Conservation (phyloP, 2,329 filamentous ascomycete species). For the Cladosporium sp. region DNA sequence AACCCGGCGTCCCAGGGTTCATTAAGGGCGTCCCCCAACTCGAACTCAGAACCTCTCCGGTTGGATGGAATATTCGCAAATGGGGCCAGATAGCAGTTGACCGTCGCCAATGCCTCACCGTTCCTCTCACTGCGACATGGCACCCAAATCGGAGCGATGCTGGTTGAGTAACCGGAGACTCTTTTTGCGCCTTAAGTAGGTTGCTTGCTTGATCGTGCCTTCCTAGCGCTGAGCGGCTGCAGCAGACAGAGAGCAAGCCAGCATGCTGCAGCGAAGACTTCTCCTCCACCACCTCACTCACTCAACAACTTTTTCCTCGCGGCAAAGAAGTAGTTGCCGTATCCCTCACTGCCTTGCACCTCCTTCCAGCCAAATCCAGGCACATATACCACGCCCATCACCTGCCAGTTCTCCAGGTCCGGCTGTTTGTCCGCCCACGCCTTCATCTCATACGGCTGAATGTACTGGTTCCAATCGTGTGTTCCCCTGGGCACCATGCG, state of each 20-base stretch:
- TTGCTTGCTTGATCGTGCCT: background rate
- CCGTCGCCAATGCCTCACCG: background rate
- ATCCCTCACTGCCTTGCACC: slow-evolving; percentile 75
- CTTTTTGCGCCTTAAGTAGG: background rate
- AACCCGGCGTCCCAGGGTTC: background rate
- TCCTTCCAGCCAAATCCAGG: slow-evolving; percentile 89
- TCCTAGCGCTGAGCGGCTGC: background rate
- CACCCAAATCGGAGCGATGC: background rate
- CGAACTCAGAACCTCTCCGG: background rate
- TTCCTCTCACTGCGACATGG: background rate
- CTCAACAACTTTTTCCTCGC: slow-evolving; percentile 59
- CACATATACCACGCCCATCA: slow-evolving; percentile 85
- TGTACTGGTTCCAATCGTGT: slow-evolving; percentile 95
- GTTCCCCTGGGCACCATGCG: slow-evolving; percentile 89
- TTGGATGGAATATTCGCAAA: background rate
- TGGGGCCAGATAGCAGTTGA: background rate
- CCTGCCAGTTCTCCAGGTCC: slow-evolving; percentile 60
- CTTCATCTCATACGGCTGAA: slow-evolving; percentile 78
- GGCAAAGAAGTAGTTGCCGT: slow-evolving; percentile 96
- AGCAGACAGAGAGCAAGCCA: background rate
- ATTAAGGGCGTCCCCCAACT: background rate
- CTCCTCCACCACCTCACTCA: background rate
- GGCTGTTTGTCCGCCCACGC: slow-evolving; percentile 47
- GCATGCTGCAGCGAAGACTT: background rate
- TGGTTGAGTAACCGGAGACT: background rate